Evolutionary conservation across 305 asterid genomes (phyloP).

Genomic region (Fraxinus albicans): DNA sequence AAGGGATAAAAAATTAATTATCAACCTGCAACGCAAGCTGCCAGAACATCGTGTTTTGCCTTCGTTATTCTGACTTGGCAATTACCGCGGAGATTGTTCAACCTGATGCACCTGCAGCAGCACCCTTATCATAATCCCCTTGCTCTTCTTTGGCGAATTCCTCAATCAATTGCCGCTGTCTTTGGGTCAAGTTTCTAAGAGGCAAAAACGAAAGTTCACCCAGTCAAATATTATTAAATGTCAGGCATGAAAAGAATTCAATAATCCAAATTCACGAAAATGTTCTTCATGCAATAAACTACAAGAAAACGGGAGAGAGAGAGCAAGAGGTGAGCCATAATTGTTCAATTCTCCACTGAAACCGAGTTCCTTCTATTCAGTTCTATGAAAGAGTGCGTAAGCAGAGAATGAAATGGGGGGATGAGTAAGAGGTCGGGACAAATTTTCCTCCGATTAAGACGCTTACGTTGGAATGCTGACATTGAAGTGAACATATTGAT

Average conservation of each 20-base stretch:
- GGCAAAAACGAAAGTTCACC: neutral
- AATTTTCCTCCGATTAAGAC: neutral
- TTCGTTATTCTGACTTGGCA: neutral
- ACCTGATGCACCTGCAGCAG: conserved; percentile 80
- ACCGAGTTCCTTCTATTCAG: neutral
- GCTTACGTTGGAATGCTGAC: conserved; percentile 92
- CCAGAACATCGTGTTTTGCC: conserved; percentile 6
- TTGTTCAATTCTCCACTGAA: neutral
- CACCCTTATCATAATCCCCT: conserved; percentile 58
- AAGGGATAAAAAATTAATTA: neutral
- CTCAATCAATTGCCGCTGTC: conserved; percentile 79
- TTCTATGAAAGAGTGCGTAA: neutral
- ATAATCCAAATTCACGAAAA: neutral
- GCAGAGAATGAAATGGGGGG: neutral
- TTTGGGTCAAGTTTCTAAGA: conserved; percentile 68
- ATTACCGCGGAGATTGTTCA: conserved; percentile 11
- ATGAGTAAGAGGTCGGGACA: neutral
- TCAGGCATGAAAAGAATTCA: neutral
- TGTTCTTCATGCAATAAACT: neutral
- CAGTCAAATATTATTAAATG: neutral
- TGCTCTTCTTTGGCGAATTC: conserved; percentile 85
- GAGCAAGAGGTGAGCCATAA: neutral
- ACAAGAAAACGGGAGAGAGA: neutral
- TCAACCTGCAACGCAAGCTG: conserved; percentile 25
- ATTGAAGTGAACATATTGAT: conserved; percentile 88